Percentiles rank a stretch among this genome's conserved stretches.
phyloP scores from a whole-genome alignment of 352 stramenopile species.

The Sclerospora graminicola region DNA sequence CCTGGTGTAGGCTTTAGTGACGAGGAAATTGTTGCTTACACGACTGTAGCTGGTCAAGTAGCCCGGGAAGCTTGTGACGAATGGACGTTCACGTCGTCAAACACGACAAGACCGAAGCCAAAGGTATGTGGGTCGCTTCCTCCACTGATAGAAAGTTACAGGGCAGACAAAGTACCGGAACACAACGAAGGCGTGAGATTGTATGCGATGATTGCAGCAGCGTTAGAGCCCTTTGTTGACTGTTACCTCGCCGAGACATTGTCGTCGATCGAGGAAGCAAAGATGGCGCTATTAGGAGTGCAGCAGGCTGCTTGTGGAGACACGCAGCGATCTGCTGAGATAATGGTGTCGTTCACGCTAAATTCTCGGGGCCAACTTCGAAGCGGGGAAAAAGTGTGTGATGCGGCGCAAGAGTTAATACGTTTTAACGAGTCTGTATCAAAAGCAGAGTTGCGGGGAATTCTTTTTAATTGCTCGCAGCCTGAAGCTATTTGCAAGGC shows the following conservation, averaged over 20 bases:
- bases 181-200: slow-evolving; percentile 54
- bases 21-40: slow-evolving; percentile 48
- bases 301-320: slow-evolving; percentile 9
- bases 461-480: slow-evolving; percentile 88
- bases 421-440: slow-evolving; percentile 15
- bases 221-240: slow-evolving; percentile 64
- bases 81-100: slow-evolving; percentile 2
- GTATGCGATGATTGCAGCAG: slow-evolving; percentile 59
- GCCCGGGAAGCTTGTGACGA: slow-evolving; percentile 33
- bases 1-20: slow-evolving; percentile 77
- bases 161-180: slow-evolving; percentile 65
- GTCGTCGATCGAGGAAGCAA: slow-evolving; percentile 17
- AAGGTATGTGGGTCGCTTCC: slow-evolving; percentile 69
- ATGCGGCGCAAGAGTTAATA: slow-evolving; percentile 32
- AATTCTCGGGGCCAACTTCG: slow-evolving; percentile 48
- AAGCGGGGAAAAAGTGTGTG: slow-evolving; percentile 50
- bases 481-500: slow-evolving; percentile 79
- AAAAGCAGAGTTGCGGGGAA: slow-evolving; percentile 27
- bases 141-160: slow-evolving; percentile 83
- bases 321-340: slow-evolving; percentile 16
- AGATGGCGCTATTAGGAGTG: slow-evolving; percentile 72
- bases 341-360: slow-evolving; percentile 84
- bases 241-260: slow-evolving; percentile 84
- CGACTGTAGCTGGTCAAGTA: slow-evolving; percentile 40
- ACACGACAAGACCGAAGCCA: slow-evolving; percentile 4